Conservation (phyloP, 2,329 filamentous ascomycete species). For the Colletotrichum brevisporum region DNA sequence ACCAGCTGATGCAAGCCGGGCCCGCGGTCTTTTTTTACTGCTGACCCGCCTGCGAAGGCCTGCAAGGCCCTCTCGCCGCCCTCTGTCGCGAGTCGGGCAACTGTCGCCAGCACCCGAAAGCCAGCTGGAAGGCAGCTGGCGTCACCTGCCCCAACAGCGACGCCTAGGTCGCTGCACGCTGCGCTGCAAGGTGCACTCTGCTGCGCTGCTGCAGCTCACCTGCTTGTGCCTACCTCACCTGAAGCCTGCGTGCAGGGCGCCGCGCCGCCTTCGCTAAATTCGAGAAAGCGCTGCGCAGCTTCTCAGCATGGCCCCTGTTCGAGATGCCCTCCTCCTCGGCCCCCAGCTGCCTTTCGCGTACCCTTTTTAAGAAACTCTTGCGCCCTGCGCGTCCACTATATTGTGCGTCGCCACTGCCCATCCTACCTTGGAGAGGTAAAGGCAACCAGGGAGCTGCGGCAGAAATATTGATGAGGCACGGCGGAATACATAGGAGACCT, state of each 20-base stretch:
- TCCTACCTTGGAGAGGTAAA: neutral
- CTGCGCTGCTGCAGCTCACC: slow-evolving; percentile 6
- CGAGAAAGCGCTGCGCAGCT: slow-evolving; percentile 1
- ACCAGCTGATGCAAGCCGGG: slow-evolving; percentile 16
- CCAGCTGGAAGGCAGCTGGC: too few species aligned
- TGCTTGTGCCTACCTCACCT: slow-evolving; percentile 9
- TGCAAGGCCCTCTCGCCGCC: neutral
- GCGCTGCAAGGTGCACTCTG: slow-evolving; percentile 1
- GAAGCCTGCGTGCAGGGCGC: slow-evolving; percentile 19
- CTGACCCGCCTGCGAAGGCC: neutral
- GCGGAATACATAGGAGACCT: neutral
- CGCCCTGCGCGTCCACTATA: neutral
- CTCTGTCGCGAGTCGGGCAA: too few species aligned
- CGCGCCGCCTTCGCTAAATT: slow-evolving; percentile 11
- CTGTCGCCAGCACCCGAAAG: too few species aligned
- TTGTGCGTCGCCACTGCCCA: neutral
- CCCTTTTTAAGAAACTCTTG: slow-evolving; percentile 17
- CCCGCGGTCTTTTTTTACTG: neutral
- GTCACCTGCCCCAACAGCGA: neutral
- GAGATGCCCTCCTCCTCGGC: slow-evolving; percentile 4
- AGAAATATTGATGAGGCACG: neutral
- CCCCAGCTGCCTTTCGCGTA: slow-evolving; percentile 5
- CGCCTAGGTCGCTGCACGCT: neutral
- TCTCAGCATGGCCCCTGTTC: slow-evolving; percentile 22
- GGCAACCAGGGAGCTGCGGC: neutral